Evolutionary conservation across 805 yeast species (phyloP), one percentile per base, ranked within the genome.

Genomic region (Pichia cabralensis): DNA sequence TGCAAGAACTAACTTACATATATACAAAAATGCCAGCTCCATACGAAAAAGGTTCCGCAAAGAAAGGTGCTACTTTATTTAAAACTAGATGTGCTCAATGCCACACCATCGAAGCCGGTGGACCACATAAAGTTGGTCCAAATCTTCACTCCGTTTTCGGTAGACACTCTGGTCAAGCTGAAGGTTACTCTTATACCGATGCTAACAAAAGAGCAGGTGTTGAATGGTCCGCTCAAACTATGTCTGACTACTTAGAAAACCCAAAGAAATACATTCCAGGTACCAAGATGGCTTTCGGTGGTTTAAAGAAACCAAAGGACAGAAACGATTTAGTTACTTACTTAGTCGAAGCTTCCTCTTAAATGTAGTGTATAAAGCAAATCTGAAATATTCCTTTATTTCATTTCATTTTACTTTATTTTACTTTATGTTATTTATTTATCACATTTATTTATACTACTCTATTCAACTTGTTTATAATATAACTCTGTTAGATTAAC

Each of bases 211-310:
- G 80, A 72, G 86, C 86, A 70, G 94, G 86, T 60, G 94, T 92
- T 45, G 52, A 53, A 41, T 92, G 98, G 98, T 52, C 58, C 49
- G 86, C 77, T 58, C 86, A 86, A 61, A 74, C 85, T 64, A 75
- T 92, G 81, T 73, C 80, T 53, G 95, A 83, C 65, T 92, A 92
- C 80, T 77, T 92, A 67, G 94, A 82, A 69, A 92, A 92, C 83
- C 98, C 98, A 71, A 92, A 92, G 94, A 92, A 92, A 74, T 92
- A 86, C 75, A 86, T 92, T 53, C 98, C 98, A 62, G 98, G 98
- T 67, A 92, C 97, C 73, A 92, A 92, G 82, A 92, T 92, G 98
- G 97, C 98, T 48, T 92, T 89, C 57, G 98, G 96, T 71, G 98
- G 98, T 72, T 77, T 92, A 68, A 92, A 92, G 88, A 92, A 92